Base-by-base conservation (phyloP, 2,329 filamentous ascomycete species). In the Colletotrichum sp. region DNA sequence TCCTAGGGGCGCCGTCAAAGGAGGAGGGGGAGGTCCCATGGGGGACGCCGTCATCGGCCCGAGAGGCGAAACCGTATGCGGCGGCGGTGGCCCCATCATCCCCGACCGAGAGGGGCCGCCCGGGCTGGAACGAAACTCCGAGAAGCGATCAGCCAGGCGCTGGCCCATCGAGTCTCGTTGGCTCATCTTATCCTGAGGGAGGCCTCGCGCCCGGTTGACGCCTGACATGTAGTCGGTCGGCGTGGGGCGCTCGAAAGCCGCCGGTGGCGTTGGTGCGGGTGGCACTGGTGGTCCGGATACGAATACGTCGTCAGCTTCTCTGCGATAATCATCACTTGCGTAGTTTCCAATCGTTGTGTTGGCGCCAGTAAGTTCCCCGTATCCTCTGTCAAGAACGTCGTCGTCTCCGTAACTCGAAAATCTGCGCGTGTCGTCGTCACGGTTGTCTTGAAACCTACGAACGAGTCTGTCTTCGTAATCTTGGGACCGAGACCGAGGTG, bases 241-340 rank as follows among this genome's bases (percentile, higher is more conserved):
- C 30, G 79, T 79, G 22, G 83, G 70, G 68, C 85, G 84, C 55
- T 87, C 85, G 68, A 84, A 86, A 4, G 83, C 78, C 26, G 80
- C 73, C 10, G 81, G 78, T 28, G 82, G 78, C 10, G 81, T 79
- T 30, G 83, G 80, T 36, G 83, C 79, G 13, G 78, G 81, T 9
- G 79, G 85, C 28, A 85, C 80, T 34, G 84, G 79, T 30, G 64
- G 68, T n/a, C 57, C 59, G 48, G 65, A 52, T 48, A 64, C 48
- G 44, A 74, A 76, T 13, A 84, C 81, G 5, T 82, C 83, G 26
- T 84, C 84, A 18, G 85, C 81, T 57, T 85, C 81, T 68, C 85
- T 84, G 63, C 86, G 83, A 76, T 91, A 93, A 76, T 91, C 87
- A 32, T 93, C 90, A 74, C 92, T 92, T 88, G 92, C 89, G 79